Base-by-base conservation (phyloP, 805 yeast species). In the Wickerhamomyces sydowiorum region DNA sequence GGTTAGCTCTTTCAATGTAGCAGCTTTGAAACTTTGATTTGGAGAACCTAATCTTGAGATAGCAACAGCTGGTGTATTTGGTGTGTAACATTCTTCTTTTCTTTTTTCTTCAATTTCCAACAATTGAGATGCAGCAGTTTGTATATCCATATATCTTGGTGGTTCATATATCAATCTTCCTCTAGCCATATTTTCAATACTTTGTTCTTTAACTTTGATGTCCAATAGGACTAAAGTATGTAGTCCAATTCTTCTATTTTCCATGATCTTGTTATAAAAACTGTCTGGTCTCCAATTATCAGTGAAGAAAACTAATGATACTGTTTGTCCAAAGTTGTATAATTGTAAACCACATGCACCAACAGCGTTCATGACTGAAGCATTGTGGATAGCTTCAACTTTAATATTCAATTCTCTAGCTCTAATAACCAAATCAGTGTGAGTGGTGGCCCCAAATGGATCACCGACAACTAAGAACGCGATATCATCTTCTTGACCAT, bases 371-470 rank as follows among this genome's bases (percentile, higher is more conserved):
- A 93, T 89, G 12, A 91, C 93, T 15, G 96, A 86, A 1, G 99
- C 99, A 62, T 91, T 91, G 67, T 91, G 99, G 46, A 91, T 78
- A 31, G 85, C 75, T 58, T 86, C 95, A 35, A 86, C 86, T 39
- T 74, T 68, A 57, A 93, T 87, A 2, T 78, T 78, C 46, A 81
- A 71, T 62, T 86, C 96, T 52, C 95, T 77, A 35, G 99, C 98
- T 57, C 99, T 73, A 46, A 91, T 75, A 33, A 90, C 87, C 48
- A 91, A 72, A 66, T 93, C 99, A 0, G 97, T 88, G 66, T 91
- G 99, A 1, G 99, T 91, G 5, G 99, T 91, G 25, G 99, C 99
- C 27, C 99, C 99, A 59, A 88, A 91, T 27, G 91, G 96, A 62
- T 91, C 99, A 28, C 99, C 99, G 22, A 91, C 99, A 18, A 93